Evolutionary conservation across 139 green algal genomes (phyloP), one percentile per base, ranked within the genome.

Genomic region (Haematococcus sp.): DNA sequence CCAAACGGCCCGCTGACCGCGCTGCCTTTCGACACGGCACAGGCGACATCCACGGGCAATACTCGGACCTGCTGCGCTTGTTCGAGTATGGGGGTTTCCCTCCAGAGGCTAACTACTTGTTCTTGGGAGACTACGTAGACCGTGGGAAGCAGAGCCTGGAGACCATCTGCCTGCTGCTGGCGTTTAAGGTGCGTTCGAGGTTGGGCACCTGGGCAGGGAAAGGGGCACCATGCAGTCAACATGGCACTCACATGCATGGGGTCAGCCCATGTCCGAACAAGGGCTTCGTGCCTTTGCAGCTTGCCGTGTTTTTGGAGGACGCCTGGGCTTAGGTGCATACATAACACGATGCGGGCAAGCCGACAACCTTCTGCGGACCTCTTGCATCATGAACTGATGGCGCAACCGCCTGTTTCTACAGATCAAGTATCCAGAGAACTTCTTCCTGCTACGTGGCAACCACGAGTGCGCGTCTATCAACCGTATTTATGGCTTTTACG

Each of bases 401-500:
- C n/a, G n/a, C 7, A 49, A 49, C 11, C 11, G 11, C 40, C 40
- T 49, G 11, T 49, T 49, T 49, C 40, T 49, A 77, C 86, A 97
- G 91, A 93, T 97, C 77, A 99, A 99, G 80, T 99, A 98, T 83
- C 96, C 96, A 7, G 96, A 99, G 80, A 99, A 99, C 86, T 99
- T 99, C 73, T 99, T 99, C 83, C 79, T 99, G 70, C 81, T 99
- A 72, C 86, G 96, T 22, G 96, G 96, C 51, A 98, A 98, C 82
- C 79, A 85, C 67, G 79, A 85, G 66, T 85, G 94, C 59, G 94
- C 96, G 22, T 97, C 91, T 43, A 99, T 99, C 81, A 99, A 98
- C 78, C 86, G 96, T 43, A 99, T 99, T 68, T 99, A 99, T 78
- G 96, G 96, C 46, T 99, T 99, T 73, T 99, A 99, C 71, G 96